Evolutionary conservation across 805 yeast species (phyloP), one percentile per base, ranked within the genome.

Genomic region (Candida sakaeoensis): DNA sequence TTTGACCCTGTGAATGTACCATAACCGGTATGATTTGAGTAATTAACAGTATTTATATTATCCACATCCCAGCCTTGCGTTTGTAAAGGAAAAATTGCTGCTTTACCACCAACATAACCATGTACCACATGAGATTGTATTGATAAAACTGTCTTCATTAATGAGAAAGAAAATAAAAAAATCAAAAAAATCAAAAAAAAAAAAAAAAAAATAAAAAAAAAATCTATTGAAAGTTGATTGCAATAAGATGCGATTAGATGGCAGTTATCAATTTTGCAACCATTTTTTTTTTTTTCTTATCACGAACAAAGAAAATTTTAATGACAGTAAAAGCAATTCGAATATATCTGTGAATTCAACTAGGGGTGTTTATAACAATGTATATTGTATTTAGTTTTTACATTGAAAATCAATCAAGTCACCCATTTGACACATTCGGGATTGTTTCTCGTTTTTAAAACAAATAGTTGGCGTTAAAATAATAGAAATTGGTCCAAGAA

Each of bases 71-170:
- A 91, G 0, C 93, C 95, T 33, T 77, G 70, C 30, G 79, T 67
- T 55, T 91, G 97, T 16, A 91, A 63, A 0, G 98, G 96, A 55
- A 93, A 85, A 2, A 91, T 85, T 1, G 93, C 86, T 0, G 96
- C 95, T 42, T 81, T 76, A 58, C 89, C 89, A 1, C 99, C 99
- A 2, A 93, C 99, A 53, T 87, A 84, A 2, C 99, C 99, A 57
- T 91, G 98, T 2, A 80, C 89, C 1, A 93, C 98, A 59, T 93
- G 97, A 3, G 96, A 87, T 50, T 87, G 91, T 8, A 89, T 69
- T 15, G 62, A 51, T 33, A 58, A 45, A 24, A 56, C 47, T 16
- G 51, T 39, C 29, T 52, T 52, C 42, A 39, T 39, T 14, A 6
- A 10, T 7, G 22, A 9, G 16, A 25, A 36, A 21, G 4, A 36